phyloP scores from a whole-genome alignment of 2,329 filamentous ascomycete species.

The Fusarium burgessii region DNA sequence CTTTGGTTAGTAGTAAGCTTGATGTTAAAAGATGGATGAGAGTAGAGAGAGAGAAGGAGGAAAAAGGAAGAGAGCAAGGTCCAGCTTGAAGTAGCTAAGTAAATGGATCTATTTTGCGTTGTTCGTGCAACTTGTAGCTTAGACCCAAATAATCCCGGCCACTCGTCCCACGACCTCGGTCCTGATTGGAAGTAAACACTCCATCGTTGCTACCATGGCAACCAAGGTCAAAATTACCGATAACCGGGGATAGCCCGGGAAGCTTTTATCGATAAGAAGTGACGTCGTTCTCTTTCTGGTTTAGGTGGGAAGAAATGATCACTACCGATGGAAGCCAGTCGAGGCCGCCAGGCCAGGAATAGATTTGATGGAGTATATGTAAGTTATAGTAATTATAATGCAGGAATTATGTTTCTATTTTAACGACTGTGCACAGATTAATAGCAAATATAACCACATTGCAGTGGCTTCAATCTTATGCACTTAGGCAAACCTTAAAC shows the following conservation, averaged over 20 bases:
- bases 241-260: conserved; percentile 39
- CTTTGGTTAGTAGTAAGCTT: conserved; percentile 48
- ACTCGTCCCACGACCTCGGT: conserved; percentile 38
- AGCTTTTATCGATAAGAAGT: conserved; percentile 45
- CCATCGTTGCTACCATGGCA: conserved; percentile 53
- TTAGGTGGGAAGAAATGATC: background rate
- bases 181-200: conserved; percentile 53
- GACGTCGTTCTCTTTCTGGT: conserved; percentile 32
- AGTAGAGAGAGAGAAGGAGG: conserved; percentile 27
- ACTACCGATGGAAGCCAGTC: background rate
- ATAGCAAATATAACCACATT: background rate
- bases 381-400: background rate
- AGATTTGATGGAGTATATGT: background rate
- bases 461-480: background rate
- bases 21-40: conserved; percentile 14
- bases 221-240: conserved; percentile 36
- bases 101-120: conserved; percentile 37
- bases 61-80: conserved; percentile 26
- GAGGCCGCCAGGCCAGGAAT: background rate
- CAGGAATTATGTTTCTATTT: background rate
- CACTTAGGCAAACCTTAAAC: background rate
- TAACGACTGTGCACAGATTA: background rate
- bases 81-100: conserved; percentile 17
- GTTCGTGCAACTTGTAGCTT: conserved; percentile 43
- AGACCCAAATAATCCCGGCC: conserved; percentile 37